Evolutionary conservation across 2,329 filamentous ascomycete species (phyloP).

Genomic region (Penicillium sumatraense): DNA sequence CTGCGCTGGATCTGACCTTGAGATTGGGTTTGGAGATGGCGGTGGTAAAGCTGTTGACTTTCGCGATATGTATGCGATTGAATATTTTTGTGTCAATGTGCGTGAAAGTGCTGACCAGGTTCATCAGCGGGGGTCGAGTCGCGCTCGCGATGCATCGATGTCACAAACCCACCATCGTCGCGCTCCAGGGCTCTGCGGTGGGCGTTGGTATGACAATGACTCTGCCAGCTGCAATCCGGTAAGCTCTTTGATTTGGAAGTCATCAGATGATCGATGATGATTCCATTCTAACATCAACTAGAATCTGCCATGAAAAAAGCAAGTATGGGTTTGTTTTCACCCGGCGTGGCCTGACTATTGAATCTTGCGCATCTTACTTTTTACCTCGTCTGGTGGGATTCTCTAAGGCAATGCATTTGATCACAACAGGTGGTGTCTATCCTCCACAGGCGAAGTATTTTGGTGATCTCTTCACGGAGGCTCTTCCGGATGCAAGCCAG

Average conservation of each 20-base stretch:
- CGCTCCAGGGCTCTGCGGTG: conserved; percentile 64
- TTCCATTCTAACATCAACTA: neutral
- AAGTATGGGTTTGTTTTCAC: conserved; percentile 75
- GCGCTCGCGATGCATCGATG: conserved; percentile 62
- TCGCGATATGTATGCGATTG: conserved; percentile 53
- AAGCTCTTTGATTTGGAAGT: neutral
- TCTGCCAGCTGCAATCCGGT: conserved; percentile 52
- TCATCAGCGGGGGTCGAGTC: conserved; percentile 51
- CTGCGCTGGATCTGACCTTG: conserved; percentile 64
- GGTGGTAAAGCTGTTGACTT: conserved; percentile 53
- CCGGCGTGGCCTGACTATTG: conserved; percentile 69
- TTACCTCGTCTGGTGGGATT: conserved; percentile 69
- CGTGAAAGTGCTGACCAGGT: conserved; percentile 40
- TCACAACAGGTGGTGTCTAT: conserved; percentile 68
- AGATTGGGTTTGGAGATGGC: conserved; percentile 35
- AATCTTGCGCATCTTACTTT: conserved; percentile 71
- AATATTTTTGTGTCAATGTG: neutral
- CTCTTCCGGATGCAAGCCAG: conserved; percentile 57
- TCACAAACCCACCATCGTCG: conserved; percentile 62
- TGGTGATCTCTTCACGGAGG: conserved; percentile 66
- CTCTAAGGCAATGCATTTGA: conserved; percentile 65
- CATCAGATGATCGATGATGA: neutral
- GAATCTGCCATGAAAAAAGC: conserved; percentile 47
- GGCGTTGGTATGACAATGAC: conserved; percentile 68
- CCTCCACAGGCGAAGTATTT: conserved; percentile 48